Evolutionary conservation across 805 yeast genomes (phyloP).

Genomic region (Ogataea degrootiae): DNA sequence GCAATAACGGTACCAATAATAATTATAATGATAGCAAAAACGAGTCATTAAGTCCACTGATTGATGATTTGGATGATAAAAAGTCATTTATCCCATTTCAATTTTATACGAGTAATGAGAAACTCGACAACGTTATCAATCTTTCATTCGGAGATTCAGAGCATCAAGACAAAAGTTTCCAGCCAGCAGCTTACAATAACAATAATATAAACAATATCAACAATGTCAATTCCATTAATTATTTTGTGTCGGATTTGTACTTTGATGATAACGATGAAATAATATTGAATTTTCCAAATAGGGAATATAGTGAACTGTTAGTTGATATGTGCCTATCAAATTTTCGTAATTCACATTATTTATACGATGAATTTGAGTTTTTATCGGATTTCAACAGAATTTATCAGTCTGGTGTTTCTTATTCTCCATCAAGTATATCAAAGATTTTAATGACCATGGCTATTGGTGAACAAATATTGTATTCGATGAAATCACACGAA

Average conservation of each 20-base stretch:
- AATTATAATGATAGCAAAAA: neutral
- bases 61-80: conserved; percentile 10
- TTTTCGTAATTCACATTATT: conserved; percentile 20
- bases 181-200: neutral
- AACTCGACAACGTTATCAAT: conserved; percentile 22
- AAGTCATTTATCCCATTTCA: conserved; percentile 16
- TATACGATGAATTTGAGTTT: conserved; percentile 20
- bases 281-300: conserved; percentile 10
- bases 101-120: conserved; percentile 18
- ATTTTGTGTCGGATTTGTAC: conserved; percentile 15
- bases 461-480: conserved; percentile 22
- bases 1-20: neutral
- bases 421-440: conserved; percentile 12
- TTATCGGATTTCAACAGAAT: conserved; percentile 13
- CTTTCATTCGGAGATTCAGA: conserved; percentile 26
- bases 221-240: conserved; percentile 11
- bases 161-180: conserved; percentile 8
- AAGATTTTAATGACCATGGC: conserved; percentile 21
- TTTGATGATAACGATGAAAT: conserved; percentile 9
- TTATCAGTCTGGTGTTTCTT: conserved; percentile 18
- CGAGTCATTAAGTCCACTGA: neutral
- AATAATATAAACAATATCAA: conserved; percentile 1
- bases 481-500: conserved; percentile 18
- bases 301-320: conserved; percentile 12
- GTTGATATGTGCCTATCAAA: conserved; percentile 14